Evolutionary conservation across 257 asterid species (phyloP).

Genomic region (Solanum sitiens): DNA sequence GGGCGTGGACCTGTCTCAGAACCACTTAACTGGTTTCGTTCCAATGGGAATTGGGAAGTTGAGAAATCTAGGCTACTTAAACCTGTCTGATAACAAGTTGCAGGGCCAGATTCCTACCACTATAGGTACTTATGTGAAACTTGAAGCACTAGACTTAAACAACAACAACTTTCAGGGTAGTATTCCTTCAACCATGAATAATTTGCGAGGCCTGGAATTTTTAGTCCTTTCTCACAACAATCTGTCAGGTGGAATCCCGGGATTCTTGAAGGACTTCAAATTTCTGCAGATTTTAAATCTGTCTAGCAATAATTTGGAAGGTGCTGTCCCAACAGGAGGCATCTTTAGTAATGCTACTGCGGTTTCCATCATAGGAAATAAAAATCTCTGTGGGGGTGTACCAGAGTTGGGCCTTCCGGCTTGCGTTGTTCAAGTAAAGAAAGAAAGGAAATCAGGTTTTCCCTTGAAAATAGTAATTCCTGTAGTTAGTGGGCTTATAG

Average conservation of each 20-base stretch:
- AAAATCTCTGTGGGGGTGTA: constrained; percentile 20
- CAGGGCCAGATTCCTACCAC: not conserved
- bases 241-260: not conserved
- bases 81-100: not conserved
- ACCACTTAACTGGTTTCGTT: not conserved
- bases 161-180: not conserved
- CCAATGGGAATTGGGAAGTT: not conserved
- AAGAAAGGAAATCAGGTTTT: not conserved
- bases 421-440: not conserved
- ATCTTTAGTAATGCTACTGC: constrained; percentile 1
- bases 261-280: not conserved
- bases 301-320: constrained; percentile 11
- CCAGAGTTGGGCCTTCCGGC: constrained; percentile 3
- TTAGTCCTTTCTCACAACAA: not conserved
- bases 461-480: not conserved
- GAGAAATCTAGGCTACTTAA: not conserved
- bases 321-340: constrained; percentile 4
- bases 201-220: not conserved
- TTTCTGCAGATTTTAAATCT: constrained; percentile 9
- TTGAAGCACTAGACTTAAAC: not conserved
- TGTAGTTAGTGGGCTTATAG: not conserved
- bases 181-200: constrained; percentile 1
- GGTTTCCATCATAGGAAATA: constrained; percentile 5
- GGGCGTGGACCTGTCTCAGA: not conserved
- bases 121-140: not conserved